These are phyloP conservation scores for Plasmodium ovale DNA, from an alignment of 169 alveolate species.

Conservation along the genomic window DNA sequence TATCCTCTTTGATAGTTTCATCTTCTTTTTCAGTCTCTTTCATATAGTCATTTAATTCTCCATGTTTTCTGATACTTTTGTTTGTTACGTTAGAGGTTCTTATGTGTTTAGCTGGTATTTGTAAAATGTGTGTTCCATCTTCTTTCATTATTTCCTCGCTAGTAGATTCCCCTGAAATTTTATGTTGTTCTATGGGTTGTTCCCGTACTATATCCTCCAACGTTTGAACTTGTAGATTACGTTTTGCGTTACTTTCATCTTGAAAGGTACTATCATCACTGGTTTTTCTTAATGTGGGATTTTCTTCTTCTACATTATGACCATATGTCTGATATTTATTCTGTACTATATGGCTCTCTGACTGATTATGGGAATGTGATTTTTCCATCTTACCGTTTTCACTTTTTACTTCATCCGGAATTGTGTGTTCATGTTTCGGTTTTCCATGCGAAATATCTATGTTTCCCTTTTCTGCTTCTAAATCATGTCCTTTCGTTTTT, in stretches of 20 bases:
- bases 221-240: background rate
- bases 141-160: slow-evolving; percentile 14
- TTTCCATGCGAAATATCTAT: background rate
- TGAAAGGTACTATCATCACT: background rate
- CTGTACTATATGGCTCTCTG: background rate
- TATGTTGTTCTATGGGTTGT: background rate
- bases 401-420: background rate
- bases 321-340: background rate
- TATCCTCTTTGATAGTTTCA: background rate
- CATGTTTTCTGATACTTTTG: slow-evolving; percentile 6
- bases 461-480: background rate
- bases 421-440: background rate
- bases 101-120: background rate
- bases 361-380: background rate
- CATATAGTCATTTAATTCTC: slow-evolving; percentile 1
- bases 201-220: background rate
- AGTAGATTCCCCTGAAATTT: background rate
- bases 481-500: slow-evolving; percentile 7
- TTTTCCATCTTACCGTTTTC: background rate
- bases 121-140: background rate
- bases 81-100: background rate
- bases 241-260: background rate
- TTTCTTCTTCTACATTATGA: background rate
- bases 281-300: background rate
- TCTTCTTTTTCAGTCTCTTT: background rate